phyloP scores from a whole-genome alignment of 768 basidiomycete species.

The Naematelia encephala region DNA sequence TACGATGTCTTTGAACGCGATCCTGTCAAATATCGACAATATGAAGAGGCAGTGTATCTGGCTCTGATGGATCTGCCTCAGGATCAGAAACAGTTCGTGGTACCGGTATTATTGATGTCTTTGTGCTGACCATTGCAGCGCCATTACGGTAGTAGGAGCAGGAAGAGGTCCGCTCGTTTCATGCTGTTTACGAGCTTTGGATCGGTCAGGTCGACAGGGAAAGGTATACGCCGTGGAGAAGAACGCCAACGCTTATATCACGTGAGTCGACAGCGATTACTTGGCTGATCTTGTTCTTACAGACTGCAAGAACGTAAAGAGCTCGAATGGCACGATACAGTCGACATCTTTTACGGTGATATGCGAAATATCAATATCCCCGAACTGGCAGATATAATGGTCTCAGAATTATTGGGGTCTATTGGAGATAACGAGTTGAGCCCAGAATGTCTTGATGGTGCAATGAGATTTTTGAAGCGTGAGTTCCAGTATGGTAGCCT shows the following conservation, averaged over 20 bases:
- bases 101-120: background rate
- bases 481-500: constrained; percentile 43
- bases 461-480: constrained; percentile 89
- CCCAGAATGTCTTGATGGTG: constrained; percentile 96
- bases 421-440: constrained; percentile 99
- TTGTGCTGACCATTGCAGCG: constrained; percentile 54
- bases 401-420: constrained; percentile 92
- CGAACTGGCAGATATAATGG: constrained; percentile 83
- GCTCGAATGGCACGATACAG: constrained; percentile 75
- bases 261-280: constrained; percentile 55
- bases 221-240: constrained; percentile 88
- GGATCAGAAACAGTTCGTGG: constrained; percentile 61
- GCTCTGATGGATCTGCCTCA: constrained; percentile 72
- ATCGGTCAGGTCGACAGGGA: constrained; percentile 63
- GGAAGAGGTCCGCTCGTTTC: constrained; percentile 90
- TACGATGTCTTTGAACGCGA: constrained; percentile 98
- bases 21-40: constrained; percentile 91
- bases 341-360: constrained; percentile 85
- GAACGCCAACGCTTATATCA: constrained; percentile 91
- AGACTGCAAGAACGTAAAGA: constrained; percentile 81
- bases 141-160: constrained; percentile 88
- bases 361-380: constrained; percentile 83
- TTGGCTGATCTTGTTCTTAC: constrained; percentile 4
- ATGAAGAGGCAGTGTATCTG: constrained; percentile 83
- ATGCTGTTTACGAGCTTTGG: constrained; percentile 72